Conservation (phyloP, 2,329 filamentous ascomycete genomes). For the Penicillium decumbens region DNA sequence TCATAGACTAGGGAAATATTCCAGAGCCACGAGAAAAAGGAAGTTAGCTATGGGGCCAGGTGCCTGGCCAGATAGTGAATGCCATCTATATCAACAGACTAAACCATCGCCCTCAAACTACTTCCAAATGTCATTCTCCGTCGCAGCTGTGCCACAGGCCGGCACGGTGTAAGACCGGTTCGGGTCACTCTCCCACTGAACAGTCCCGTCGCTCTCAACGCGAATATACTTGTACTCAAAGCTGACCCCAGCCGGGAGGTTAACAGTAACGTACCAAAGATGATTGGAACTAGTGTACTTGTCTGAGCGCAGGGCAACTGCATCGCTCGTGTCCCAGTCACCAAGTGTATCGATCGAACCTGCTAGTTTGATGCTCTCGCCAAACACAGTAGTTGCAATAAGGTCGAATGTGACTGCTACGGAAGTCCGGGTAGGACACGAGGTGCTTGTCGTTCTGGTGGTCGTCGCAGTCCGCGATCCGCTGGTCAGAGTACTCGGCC, state of each 20-base stretch:
- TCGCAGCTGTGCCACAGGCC: slow-evolving; percentile 30
- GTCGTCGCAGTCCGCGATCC: slow-evolving; percentile 6
- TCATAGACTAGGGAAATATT: no score
- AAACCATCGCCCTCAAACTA: slow-evolving; percentile 3
- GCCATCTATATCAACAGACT: no score
- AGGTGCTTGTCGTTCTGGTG: slow-evolving; percentile 22
- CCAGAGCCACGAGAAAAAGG: no score
- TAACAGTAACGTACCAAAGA: slow-evolving; percentile 58
- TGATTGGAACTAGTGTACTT: slow-evolving; percentile 57
- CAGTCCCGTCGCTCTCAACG: slow-evolving; percentile 50
- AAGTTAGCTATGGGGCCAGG: no score
- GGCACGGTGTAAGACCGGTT: slow-evolving; percentile 43
- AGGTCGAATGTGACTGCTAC: slow-evolving; percentile 62
- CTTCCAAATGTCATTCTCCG: slow-evolving; percentile 39
- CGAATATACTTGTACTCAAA: slow-evolving; percentile 68
- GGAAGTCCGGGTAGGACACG: slow-evolving; percentile 30
- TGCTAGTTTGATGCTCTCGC: slow-evolving; percentile 62
- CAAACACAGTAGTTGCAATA: slow-evolving; percentile 53
- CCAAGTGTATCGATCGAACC: slow-evolving; percentile 60
- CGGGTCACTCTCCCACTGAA: slow-evolving; percentile 62
- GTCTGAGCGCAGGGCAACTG: slow-evolving; percentile 54
- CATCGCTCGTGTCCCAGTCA: slow-evolving; percentile 55
- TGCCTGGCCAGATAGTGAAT: no score
- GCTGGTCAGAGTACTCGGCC: slow-evolving; percentile 29
- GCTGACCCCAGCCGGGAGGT: slow-evolving; percentile 51